Percentiles rank a stretch among this genome's conserved stretches.
phyloP scores from a whole-genome alignment of 129 eudicot species.

The carrot (Daucus carota) region DNA sequence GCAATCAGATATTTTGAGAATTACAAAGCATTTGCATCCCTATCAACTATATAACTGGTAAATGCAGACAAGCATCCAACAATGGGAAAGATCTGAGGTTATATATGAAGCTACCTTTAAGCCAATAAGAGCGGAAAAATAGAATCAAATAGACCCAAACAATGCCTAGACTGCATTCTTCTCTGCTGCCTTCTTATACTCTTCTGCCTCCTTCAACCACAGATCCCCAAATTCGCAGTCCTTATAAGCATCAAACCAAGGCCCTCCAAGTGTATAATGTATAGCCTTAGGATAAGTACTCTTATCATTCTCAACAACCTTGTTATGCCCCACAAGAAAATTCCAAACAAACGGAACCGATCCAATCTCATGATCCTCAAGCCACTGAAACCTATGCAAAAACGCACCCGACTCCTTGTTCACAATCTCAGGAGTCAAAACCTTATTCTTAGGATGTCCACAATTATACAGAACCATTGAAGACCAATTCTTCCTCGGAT shows the following conservation, averaged over 20 bases:
- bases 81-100: conserved; percentile 1
- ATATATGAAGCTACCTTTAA: background rate
- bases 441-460: conserved; percentile 62
- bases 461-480: conserved; percentile 96
- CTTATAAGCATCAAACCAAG: conserved; percentile 95
- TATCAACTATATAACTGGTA: background rate
- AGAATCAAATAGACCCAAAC: background rate
- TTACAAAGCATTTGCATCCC: background rate
- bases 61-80: background rate
- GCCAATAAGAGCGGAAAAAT: background rate
- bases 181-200: conserved; percentile 36
- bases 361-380: conserved; percentile 84
- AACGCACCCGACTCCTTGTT: conserved; percentile 63
- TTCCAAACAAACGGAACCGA: conserved; percentile 79
- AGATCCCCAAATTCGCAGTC: conserved; percentile 84
- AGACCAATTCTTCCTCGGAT: conserved; percentile 92
- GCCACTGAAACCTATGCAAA: conserved; percentile 85
- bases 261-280: conserved; percentile 88
- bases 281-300: conserved; percentile 57
- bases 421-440: conserved; percentile 71
- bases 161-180: conserved; percentile 19
- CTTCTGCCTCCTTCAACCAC: conserved; percentile 79
- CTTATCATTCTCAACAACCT: conserved; percentile 49
- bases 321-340: conserved; percentile 84
- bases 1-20: background rate